Evolutionary conservation across 495 filamentous ascomycete species (phyloP).

Genomic region (Tuber brumale): DNA sequence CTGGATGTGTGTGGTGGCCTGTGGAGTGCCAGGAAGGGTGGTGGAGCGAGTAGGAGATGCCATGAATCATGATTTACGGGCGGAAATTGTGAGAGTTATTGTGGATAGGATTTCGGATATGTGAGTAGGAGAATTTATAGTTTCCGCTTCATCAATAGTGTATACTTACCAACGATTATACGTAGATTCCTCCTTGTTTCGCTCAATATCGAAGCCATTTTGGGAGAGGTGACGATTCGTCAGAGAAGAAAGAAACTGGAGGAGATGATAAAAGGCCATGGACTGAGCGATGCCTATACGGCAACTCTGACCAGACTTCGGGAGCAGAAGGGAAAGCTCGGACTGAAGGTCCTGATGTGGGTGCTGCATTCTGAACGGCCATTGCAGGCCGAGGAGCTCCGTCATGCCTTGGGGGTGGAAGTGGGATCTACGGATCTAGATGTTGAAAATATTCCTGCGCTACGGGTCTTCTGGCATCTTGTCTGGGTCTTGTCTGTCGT

Average conservation of each 20-base stretch:
- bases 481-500: background rate
- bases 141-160: background rate
- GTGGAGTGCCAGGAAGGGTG: too few species aligned
- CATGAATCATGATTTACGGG: background rate
- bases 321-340: background rate
- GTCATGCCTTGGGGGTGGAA: background rate
- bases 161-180: background rate
- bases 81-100: background rate
- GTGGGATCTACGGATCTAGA: background rate
- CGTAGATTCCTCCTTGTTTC: too few species aligned
- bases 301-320: background rate
- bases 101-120: background rate
- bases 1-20: too few species aligned
- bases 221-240: background rate
- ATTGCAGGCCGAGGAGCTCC: background rate
- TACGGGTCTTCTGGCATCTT: background rate
- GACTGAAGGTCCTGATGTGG: background rate
- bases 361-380: background rate
- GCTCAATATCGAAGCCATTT: background rate
- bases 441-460: background rate
- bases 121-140: background rate
- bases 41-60: too few species aligned
- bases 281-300: too few species aligned
- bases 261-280: background rate
- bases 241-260: background rate